Percentiles rank a stretch among this genome's conserved stretches.
These are phyloP conservation scores for Nitzschia putrida DNA, from an alignment of 108 stramenopile species.

Conservation along the genomic window DNA sequence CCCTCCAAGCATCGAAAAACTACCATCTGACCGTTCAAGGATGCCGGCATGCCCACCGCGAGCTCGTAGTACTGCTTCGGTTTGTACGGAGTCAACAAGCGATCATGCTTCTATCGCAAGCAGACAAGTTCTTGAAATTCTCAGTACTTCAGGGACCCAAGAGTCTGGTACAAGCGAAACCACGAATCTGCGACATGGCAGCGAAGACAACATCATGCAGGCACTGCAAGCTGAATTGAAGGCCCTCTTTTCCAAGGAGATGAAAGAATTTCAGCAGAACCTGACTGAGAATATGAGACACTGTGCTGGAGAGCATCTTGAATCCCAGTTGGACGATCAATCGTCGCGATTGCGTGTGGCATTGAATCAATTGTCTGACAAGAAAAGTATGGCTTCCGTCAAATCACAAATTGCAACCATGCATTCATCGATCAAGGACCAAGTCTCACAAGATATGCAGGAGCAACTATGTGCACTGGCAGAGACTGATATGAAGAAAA, in stretches of 20 bases:
- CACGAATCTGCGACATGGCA: background rate
- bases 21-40: background rate
- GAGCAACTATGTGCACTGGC: no score
- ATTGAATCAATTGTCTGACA: no score
- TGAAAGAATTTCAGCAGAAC: background rate
- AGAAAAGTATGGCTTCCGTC: background rate
- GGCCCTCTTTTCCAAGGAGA: background rate
- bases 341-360: no score
- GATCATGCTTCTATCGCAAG: background rate
- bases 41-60: background rate
- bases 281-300: background rate
- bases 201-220: background rate
- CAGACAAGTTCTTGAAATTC: background rate
- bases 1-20: background rate
- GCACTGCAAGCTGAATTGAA: background rate
- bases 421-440: background rate
- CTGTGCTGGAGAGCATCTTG: background rate
- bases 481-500: no score
- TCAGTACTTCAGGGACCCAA: conserved; percentile 12
- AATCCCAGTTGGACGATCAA: background rate
- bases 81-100: background rate
- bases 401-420: background rate
- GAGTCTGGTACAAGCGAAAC: background rate
- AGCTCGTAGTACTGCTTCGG: background rate
- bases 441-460: no score